These are phyloP conservation scores for Neoascochyta sp. DNA, from an alignment of 2,329 filamentous ascomycete genomes.

Conservation along the genomic window DNA sequence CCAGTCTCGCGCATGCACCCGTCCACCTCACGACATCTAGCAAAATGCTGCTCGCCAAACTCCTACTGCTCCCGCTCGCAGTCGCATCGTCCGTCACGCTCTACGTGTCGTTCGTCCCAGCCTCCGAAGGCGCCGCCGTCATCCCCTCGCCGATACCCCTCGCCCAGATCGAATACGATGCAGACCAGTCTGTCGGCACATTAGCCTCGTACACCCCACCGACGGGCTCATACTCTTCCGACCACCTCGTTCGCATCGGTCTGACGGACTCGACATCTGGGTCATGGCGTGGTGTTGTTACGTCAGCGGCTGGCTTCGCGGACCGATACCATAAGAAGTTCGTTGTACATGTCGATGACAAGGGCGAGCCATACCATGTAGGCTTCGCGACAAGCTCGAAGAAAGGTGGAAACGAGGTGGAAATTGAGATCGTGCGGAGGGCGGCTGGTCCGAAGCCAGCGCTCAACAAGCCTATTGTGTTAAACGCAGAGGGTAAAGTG, in stretches of 20 bases:
- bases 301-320: constrained; percentile 43
- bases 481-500: constrained; percentile 55
- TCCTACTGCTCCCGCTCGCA: constrained; percentile 38
- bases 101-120: constrained; percentile 71
- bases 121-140: constrained; percentile 65
- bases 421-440: constrained; percentile 42
- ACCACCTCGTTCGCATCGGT: constrained; percentile 45
- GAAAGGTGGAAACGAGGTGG: constrained; percentile 36
- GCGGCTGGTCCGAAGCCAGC: constrained; percentile 41
- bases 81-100: constrained; percentile 38
- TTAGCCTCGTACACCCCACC: constrained; percentile 37
- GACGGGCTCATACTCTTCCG: constrained; percentile 29
- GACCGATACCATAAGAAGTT: constrained; percentile 44
- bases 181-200: constrained; percentile 35
- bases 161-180: constrained; percentile 44
- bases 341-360: constrained; percentile 42
- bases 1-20: constrained; percentile 1
- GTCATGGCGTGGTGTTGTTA: constrained; percentile 46
- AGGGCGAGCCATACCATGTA: constrained; percentile 45
- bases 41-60: constrained; percentile 38
- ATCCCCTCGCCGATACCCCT: constrained; percentile 39
- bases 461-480: constrained; percentile 53
- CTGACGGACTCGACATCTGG: constrained; percentile 38
- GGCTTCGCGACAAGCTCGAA: constrained; percentile 41
- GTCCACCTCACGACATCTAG: constrained; percentile 4